These are phyloP conservation scores for Chytridium lagenaria DNA, from an alignment of 371 early-diverging fungal genomes.

Conservation along the genomic window DNA sequence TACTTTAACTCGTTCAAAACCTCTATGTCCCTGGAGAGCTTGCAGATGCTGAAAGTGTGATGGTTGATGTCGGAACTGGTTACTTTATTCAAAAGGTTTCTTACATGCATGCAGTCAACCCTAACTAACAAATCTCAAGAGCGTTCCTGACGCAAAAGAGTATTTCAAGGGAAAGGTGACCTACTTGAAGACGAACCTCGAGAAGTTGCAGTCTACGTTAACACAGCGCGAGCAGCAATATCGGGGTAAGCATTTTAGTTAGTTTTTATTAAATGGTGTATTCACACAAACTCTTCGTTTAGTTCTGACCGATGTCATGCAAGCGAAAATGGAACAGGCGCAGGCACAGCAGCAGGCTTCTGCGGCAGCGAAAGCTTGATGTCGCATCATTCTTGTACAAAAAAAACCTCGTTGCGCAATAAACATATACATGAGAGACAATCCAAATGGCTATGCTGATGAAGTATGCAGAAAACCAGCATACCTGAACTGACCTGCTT, in stretches of 20 bases:
- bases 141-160: conserved; percentile 61
- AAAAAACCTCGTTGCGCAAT: too few species aligned
- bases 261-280: not conserved
- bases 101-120: not conserved
- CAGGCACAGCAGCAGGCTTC: not conserved
- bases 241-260: conserved; percentile 65
- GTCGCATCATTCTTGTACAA: too few species aligned
- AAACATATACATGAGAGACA: too few species aligned
- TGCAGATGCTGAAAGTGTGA: conserved; percentile 78
- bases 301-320: conserved; percentile 9
- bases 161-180: conserved; percentile 80
- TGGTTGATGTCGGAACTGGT: conserved; percentile 96
- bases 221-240: conserved; percentile 75
- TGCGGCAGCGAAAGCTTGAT: not conserved
- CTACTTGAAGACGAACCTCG: conserved; percentile 75
- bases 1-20: conserved; percentile 47
- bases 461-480: too few species aligned
- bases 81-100: conserved; percentile 93
- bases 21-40: conserved; percentile 93
- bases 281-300: too few species aligned
- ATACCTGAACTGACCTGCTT: too few species aligned
- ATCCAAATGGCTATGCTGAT: too few species aligned
- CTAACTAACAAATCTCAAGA: not conserved
- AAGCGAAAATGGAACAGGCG: not conserved
- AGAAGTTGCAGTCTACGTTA: conserved; percentile 77